These are phyloP conservation scores for Lentinula novae-zelandiae DNA, from an alignment of 1,284 basidiomycete species.

Conservation along the genomic window DNA sequence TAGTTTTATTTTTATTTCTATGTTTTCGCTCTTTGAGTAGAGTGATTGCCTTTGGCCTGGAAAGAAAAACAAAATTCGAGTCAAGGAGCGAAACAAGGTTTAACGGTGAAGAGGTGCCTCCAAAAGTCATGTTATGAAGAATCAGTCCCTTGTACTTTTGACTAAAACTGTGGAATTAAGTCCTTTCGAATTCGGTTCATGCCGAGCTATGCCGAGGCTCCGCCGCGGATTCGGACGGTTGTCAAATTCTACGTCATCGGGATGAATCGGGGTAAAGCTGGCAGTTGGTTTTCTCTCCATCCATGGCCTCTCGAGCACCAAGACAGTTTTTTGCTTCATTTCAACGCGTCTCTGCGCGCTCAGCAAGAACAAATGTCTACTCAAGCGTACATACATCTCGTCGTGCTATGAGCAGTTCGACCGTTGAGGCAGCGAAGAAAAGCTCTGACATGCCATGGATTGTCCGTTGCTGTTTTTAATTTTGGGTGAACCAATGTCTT, in stretches of 20 bases:
- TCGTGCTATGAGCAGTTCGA: constrained; percentile 13
- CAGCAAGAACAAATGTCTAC: constrained; percentile 1
- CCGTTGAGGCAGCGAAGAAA: constrained; percentile 10
- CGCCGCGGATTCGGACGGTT: neutral
- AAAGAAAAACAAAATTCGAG: no score
- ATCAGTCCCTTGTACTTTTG: no score
- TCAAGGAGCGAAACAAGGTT: no score
- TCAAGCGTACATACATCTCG: constrained; percentile 1
- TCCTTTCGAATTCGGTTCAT: no score
- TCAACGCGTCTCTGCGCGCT: constrained; percentile 16
- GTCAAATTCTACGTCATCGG: neutral
- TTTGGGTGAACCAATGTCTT: neutral
- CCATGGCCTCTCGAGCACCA: constrained; percentile 20
- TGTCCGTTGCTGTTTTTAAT: constrained; percentile 12
- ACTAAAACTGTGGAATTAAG: no score
- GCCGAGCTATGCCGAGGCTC: no score
- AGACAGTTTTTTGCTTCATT: constrained; percentile 16
- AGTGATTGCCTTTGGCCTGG: no score
- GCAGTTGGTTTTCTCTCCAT: neutral
- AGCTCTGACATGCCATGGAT: constrained; percentile 20
- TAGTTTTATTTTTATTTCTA: no score
- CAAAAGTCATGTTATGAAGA: no score
- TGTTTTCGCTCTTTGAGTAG: no score
- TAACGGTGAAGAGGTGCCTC: no score
- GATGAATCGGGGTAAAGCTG: neutral